phyloP scores from a whole-genome alignment of 2,329 filamentous ascomycete species.

The Dothideomycetidae sp. region DNA sequence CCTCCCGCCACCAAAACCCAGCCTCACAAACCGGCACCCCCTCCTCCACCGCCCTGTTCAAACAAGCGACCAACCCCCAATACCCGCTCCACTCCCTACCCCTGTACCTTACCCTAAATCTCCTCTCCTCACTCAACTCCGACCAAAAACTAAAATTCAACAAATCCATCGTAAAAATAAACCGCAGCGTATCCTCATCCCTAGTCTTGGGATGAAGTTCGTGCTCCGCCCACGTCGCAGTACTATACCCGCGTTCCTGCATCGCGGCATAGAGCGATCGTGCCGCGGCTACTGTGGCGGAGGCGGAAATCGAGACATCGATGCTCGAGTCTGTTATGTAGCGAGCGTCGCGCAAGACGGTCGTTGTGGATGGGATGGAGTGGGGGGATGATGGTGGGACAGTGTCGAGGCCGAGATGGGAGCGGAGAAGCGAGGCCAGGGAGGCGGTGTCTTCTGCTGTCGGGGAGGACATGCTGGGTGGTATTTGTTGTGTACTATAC shows the following conservation, averaged over 20 bases:
- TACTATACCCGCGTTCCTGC: constrained; percentile 70
- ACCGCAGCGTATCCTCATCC: constrained; percentile 59
- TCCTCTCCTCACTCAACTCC: constrained; percentile 49
- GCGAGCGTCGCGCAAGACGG: constrained; percentile 68
- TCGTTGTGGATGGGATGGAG: constrained; percentile 50
- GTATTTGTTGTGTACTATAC: too few relatives aligned
- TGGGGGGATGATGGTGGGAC: constrained; percentile 14
- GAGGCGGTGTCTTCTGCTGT: constrained; percentile 83
- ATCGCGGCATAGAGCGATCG: constrained; percentile 66
- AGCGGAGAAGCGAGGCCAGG: constrained; percentile 69
- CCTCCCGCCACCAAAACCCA: constrained; percentile 65
- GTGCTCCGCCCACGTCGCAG: constrained; percentile 73
- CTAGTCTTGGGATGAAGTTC: constrained; percentile 77
- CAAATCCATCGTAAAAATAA: constrained; percentile 95
- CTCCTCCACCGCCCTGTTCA: constrained; percentile 81
- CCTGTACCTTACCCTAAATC: constrained; percentile 71
- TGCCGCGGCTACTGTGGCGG: constrained; percentile 68
- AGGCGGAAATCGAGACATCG: constrained; percentile 79
- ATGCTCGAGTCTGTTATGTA: constrained; percentile 85
- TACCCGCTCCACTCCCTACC: constrained; percentile 84
- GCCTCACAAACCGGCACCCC: constrained; percentile 81
- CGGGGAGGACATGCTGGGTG: too few relatives aligned
- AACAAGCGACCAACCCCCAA: constrained; percentile 76
- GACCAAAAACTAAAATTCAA: constrained; percentile 96
- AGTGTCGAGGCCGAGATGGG: constrained; percentile 46